Base-by-base conservation (phyloP, 352 stramenopile genomes). In the Phytophthora citricola region DNA sequence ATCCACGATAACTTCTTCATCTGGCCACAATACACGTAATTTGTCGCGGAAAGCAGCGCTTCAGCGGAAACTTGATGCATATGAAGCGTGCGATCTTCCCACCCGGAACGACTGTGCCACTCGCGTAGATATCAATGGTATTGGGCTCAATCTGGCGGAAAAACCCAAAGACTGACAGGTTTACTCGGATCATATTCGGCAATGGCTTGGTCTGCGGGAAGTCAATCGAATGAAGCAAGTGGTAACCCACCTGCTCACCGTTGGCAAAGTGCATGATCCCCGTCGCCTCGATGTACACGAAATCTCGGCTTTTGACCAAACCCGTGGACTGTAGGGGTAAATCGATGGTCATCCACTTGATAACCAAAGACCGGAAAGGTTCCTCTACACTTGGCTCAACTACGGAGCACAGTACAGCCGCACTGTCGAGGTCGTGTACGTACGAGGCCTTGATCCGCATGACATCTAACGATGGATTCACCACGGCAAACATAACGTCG, bases 1-100 rank as follows among this genome's bases (percentile, higher is more conserved):
- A 68, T 59, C 76, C 79, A 88, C 48, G 73, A 61, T 12, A 87
- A 63, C 52, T 87, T 89, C 50, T 81, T 80, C 75, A 84, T 79
- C n/a, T 82, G 72, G 2, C 69, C 73, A 50, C 75, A 89, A 32
- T 81, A 58, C 22, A 79, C 69, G 65, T 75, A 71, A 5, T 66
- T 62, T 2, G 56, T 68, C 2, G 58, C 41, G 1, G 76, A 72
- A n/a, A 83, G 38, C 32, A 88, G 50, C 1, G 50, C 46, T 11
- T 81, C 62, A 9, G 63, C 56, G 4, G 47, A 57, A 2, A 73
- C 69, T 24, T 54, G 64, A 71, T 53, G 3, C 55, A 55, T 5
- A 76, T 36, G 10, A 69, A 60, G 34, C 73, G 69, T 15, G 69
- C 41, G 15, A 88, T 53, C 3, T 64, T 57, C 1, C 73, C 73